phyloP scores from a whole-genome alignment of 2,329 filamentous ascomycete genomes.

The Pseudopyricularia cyperi region DNA sequence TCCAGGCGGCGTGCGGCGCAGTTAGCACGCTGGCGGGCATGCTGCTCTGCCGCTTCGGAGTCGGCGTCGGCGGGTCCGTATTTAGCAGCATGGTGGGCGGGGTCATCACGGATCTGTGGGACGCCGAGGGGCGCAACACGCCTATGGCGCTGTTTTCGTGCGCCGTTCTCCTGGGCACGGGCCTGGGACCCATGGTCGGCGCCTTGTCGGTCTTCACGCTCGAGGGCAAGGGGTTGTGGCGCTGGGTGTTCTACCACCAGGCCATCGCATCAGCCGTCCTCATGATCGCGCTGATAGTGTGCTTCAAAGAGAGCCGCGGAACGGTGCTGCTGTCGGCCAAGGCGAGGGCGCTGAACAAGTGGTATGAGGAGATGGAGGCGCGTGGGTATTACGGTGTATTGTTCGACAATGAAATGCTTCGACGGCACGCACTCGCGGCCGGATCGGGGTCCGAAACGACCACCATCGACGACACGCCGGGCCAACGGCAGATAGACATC shows the following conservation, averaged over 20 bases:
- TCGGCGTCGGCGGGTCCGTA: constrained; percentile 61
- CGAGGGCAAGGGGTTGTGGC: constrained; percentile 38
- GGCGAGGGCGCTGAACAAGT: constrained; percentile 59
- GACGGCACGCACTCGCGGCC: background rate
- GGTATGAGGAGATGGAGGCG: constrained; percentile 62
- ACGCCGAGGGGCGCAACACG: constrained; percentile 65
- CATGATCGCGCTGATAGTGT: constrained; percentile 48
- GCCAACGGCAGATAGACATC: background rate
- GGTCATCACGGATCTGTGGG: constrained; percentile 77
- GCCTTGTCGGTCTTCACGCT: constrained; percentile 45
- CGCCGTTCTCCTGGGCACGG: constrained; percentile 64
- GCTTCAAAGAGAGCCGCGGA: constrained; percentile 74
- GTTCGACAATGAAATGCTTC: constrained; percentile 12
- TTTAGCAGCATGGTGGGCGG: constrained; percentile 91
- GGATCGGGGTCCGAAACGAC: background rate
- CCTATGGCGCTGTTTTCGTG: constrained; percentile 87
- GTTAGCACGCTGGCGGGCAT: constrained; percentile 60
- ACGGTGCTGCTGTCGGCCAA: constrained; percentile 68
- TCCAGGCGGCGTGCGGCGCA: constrained; percentile 60
- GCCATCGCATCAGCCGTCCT: constrained; percentile 54
- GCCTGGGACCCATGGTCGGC: constrained; percentile 60
- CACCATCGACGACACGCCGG: background rate
- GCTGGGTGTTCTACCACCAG: constrained; percentile 85
- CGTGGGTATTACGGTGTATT: constrained; percentile 42
- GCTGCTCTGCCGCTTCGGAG: constrained; percentile 61